Base-by-base conservation (phyloP, 805 yeast species). In the Komagataella mondaviorum region DNA sequence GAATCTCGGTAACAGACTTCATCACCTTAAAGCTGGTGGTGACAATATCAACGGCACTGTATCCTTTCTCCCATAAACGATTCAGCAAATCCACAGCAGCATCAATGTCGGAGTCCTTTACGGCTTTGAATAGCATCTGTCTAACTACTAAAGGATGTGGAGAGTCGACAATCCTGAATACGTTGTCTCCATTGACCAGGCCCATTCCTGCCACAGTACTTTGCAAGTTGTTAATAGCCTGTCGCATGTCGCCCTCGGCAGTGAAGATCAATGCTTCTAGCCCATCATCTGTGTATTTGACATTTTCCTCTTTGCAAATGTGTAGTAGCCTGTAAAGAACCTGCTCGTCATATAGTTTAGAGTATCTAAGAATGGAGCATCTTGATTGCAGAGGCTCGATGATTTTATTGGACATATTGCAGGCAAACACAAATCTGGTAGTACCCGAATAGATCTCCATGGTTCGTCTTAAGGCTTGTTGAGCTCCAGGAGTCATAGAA, bases 211-310 rank as follows among this genome's bases (percentile, higher is more conserved):
- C 88, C 36, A 83, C 91, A 0, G 97, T 89, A 60, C 95, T 83
- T 63, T 93, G 99, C 53, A 93, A 65, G 66, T 93, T 93, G 63
- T 93, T 93, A 48, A 93, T 78, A 0, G 98, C 99, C 66, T 93
- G 99, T 65, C 99, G 81, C 99, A 93, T 91, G 63, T 93, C 99
- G 54, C 99, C 99, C 63, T 93, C 99, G 0, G 96, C 95, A 0
- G 97, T 84, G 68, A 93, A 93, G 14, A 93, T 81, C 53, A 93
- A 74, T 0, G 99, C 98, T 57, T 88, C 88, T 43, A 93, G 68
- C 0, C 99, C 99, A 64, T 88, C 96, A 55, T 88, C 86, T 16
- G 90, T 80, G 65, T 79, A 86, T 60, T 88, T 72, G 12, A 91
- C 85, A 47, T 80, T 64, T 64, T 93, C 98, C 2, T 66, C 60